Base-by-base conservation (phyloP, 148 eudicot species). In the Chenopodium formosanum region DNA sequence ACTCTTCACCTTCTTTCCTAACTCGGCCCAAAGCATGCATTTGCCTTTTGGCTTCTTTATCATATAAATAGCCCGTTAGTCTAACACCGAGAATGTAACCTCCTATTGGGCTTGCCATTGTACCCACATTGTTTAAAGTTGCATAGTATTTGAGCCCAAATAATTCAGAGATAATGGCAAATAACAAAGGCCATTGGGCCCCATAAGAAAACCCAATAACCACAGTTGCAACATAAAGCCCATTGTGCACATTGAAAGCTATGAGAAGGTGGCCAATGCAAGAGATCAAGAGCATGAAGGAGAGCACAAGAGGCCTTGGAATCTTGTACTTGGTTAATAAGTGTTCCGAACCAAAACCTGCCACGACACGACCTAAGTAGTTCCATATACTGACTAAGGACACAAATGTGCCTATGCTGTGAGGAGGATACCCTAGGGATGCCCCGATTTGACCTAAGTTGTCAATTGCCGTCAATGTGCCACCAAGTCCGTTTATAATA, bases 201-300 rank as follows among this genome's bases (percentile, higher is more conserved):
- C 62, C 62, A 16, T 56, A 56, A 4, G 20, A 56, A 56, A 56
- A 56, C 62, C 62, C 62, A 56, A 56, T 56, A 17, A 56, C 62
- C 19, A 56, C 62, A 14, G 62, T 56, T 56, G 62, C 62, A 56
- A 56, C n/a, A 56, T 56, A 56, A 56, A 56, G 62, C 22, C 62
- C 62, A 56, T 56, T 56, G 22, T 1, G 62, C 20, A 56, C 62
- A 3, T 56, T 13, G 4, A 56, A 16, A 12, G 62, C 7, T 12
- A 88, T 85, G 44, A 88, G 84, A n/a, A 88, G 83, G 74, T 88
- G 90, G 50, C 86, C 88, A 32, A 56, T 19, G 17, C 62, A 56
- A 19, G 62, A 56, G 22, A 56, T 17, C 0, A 56, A 56, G 62
- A 56, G 62, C 62, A 56, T 56, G 17, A 56, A 56, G 1, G 17